Percentiles rank a stretch among this genome's conserved stretches.
phyloP scores from a whole-genome alignment of 805 yeast genomes.

The Pichia rugopelliculosa region DNA sequence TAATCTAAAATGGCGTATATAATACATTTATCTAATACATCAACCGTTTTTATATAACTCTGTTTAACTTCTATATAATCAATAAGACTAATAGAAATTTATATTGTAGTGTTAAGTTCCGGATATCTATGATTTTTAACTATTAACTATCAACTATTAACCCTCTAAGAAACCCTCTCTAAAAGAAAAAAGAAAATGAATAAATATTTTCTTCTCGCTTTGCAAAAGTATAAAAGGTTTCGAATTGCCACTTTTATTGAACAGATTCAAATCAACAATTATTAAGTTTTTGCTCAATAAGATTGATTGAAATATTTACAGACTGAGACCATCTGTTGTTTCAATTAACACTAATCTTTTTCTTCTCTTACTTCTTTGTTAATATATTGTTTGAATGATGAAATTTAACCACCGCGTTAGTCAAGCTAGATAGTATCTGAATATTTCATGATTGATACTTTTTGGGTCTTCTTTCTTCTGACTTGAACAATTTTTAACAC shows the following conservation, averaged over 20 bases:
- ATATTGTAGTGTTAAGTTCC: neutral
- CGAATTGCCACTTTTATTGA: neutral
- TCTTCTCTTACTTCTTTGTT: neutral
- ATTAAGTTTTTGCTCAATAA: neutral
- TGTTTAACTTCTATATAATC: neutral
- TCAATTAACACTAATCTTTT: neutral
- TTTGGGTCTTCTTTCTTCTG: slow-evolving; percentile 36
- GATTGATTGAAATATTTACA: neutral
- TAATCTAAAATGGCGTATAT: neutral
- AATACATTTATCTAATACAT: neutral
- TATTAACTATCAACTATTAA: neutral
- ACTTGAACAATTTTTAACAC: slow-evolving; percentile 5
- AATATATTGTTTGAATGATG: slow-evolving; percentile 20
- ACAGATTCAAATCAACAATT: no score
- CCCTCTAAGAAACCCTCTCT: neutral
- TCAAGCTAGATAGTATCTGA: slow-evolving; percentile 41
- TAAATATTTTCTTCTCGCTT: neutral
- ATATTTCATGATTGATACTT: slow-evolving; percentile 29
- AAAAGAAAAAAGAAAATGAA: neutral
- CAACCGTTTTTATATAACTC: neutral
- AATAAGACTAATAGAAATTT: neutral
- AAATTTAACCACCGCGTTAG: slow-evolving; percentile 26
- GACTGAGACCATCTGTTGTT: neutral
- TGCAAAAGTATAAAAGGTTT: neutral
- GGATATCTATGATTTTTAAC: no score